A percentile compares a stretch with the other conserved stretches of the same genome.
Evolutionary conservation across 148 eudicot genomes (phyloP).

Genomic region (Chenopodium suecicum): DNA sequence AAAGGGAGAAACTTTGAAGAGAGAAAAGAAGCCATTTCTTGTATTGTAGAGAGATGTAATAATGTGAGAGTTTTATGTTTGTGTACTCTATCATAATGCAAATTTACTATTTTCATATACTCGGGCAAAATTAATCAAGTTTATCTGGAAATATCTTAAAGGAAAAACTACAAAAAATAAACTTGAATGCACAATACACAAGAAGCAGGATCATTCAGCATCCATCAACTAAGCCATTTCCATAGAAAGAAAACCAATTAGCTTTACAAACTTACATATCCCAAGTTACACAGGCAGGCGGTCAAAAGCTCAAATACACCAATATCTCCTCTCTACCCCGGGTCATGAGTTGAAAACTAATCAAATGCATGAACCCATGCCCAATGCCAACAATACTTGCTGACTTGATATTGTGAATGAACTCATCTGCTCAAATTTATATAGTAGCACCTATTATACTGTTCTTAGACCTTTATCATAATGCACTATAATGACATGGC

Average conservation of each 20-base stretch:
- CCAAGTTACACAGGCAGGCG: neutral
- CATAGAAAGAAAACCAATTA: neutral
- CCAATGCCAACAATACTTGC: neutral
- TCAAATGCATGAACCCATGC: neutral
- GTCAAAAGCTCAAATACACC: neutral
- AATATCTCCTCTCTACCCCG: neutral
- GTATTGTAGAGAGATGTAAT: slow-evolving; percentile 12
- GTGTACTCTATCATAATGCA: slow-evolving; percentile 11
- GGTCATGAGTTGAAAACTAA: neutral
- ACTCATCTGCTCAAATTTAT: neutral
- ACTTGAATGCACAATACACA: neutral
- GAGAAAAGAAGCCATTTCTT: neutral
- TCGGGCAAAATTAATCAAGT: neutral
- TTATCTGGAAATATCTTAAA: no score
- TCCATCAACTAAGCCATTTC: neutral
- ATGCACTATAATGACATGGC: no score
- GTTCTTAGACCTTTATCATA: no score
- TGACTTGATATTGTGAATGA: neutral
- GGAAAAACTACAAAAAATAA: neutral
- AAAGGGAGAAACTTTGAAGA: neutral
- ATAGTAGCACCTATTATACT: neutral
- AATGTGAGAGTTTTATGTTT: neutral
- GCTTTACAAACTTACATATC: neutral
- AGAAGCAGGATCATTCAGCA: neutral
- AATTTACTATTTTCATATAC: neutral